phyloP scores from a whole-genome alignment of 2,329 filamentous ascomycete species.

The Cryphonectria japonica region DNA sequence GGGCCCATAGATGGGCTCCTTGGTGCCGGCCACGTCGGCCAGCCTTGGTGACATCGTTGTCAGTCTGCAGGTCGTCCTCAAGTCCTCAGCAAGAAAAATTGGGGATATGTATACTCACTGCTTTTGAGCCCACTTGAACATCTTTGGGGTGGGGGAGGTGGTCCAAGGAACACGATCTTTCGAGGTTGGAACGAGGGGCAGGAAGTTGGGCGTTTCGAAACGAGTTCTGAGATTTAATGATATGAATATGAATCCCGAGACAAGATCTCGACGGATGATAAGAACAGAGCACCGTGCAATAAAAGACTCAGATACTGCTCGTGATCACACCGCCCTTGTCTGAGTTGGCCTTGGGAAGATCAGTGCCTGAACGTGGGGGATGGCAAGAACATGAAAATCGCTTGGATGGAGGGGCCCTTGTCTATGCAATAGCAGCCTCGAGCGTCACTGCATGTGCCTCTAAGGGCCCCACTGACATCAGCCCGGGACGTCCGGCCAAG shows the following conservation, averaged over 20 bases:
- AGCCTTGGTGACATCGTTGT: conserved; percentile 48
- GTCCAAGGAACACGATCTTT: background rate
- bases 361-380: conserved; percentile 5
- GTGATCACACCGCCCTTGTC: conserved; percentile 14
- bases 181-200: conserved; percentile 1
- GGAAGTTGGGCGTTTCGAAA: conserved; percentile 9
- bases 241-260: background rate
- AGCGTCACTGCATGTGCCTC: conserved; percentile 10
- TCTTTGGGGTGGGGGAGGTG: conserved; percentile 16
- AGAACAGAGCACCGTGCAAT: background rate
- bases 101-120: conserved; percentile 18
- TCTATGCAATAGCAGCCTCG: background rate
- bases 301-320: background rate
- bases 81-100: no score
- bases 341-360: conserved; percentile 2
- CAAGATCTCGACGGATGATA: conserved; percentile 5
- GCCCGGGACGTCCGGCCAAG: conserved; percentile 22
- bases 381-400: conserved; percentile 22
- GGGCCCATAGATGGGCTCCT: conserved; percentile 94
- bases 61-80: conserved; percentile 20
- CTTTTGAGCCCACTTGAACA: conserved; percentile 32
- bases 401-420: conserved; percentile 24
- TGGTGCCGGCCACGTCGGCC: conserved; percentile 86
- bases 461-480: conserved; percentile 25
- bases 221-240: background rate